These are phyloP conservation scores for Wickerhamiella brachini DNA, from an alignment of 805 yeast genomes.

Conservation along the genomic window DNA sequence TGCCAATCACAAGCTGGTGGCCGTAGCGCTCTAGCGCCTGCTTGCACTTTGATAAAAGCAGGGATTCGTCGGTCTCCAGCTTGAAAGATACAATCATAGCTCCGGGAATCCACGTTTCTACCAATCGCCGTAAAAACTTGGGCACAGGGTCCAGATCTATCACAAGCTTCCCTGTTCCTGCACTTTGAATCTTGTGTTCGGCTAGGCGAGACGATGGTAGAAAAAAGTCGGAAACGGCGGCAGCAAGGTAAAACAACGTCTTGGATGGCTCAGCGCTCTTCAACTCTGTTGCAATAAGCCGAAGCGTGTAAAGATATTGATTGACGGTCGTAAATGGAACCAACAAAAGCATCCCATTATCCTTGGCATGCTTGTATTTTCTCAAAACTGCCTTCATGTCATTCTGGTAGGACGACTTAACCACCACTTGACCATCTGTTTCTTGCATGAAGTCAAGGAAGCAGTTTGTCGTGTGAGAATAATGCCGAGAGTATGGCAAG, in stretches of 20 bases:
- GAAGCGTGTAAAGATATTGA: slow-evolving; percentile 79
- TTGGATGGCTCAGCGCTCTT: slow-evolving; percentile 33
- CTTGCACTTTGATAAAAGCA: slow-evolving; percentile 60
- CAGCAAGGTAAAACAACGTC: slow-evolving; percentile 79
- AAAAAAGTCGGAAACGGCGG: slow-evolving; percentile 95
- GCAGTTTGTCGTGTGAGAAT: slow-evolving; percentile 69
- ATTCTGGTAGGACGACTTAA: slow-evolving; percentile 44
- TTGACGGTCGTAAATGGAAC: slow-evolving; percentile 91
- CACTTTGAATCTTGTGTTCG: slow-evolving; percentile 88
- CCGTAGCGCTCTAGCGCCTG: slow-evolving; percentile 73
- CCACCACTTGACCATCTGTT: slow-evolving; percentile 35
- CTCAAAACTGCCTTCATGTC: slow-evolving; percentile 44
- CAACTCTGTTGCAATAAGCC: slow-evolving; percentile 47
- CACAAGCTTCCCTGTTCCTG: slow-evolving; percentile 48
- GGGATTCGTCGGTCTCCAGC: slow-evolving; percentile 68
- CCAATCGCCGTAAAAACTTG: slow-evolving; percentile 74
- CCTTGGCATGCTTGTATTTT: slow-evolving; percentile 36
- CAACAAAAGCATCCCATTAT: slow-evolving; percentile 40
- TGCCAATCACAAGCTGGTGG: slow-evolving; percentile 92
- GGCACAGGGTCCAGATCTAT: slow-evolving; percentile 94
- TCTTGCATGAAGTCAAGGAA: slow-evolving; percentile 70
- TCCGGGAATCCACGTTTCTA: slow-evolving; percentile 86
- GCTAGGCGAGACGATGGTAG: slow-evolving; percentile 76
- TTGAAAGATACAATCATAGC: slow-evolving; percentile 93
- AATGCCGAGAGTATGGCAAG: slow-evolving; percentile 80